These are phyloP conservation scores for Entomophthora muscae DNA, from an alignment of 371 early-diverging fungal genomes.

Conservation along the genomic window DNA sequence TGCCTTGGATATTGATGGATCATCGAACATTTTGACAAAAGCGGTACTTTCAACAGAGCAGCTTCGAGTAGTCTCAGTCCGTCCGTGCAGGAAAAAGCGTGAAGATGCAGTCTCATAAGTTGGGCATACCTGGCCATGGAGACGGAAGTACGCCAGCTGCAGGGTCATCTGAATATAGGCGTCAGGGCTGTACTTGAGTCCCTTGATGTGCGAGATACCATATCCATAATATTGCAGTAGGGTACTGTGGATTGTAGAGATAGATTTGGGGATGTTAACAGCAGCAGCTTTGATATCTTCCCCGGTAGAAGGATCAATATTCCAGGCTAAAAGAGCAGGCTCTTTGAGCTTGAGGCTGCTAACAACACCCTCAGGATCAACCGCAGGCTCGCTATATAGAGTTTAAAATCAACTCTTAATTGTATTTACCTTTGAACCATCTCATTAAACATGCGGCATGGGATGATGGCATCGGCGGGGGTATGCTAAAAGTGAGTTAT, in stretches of 20 bases:
- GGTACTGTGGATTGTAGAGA: conserved; percentile 47
- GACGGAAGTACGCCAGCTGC: conserved; percentile 52
- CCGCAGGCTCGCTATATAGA: conserved; percentile 28
- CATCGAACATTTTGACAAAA: conserved; percentile 40
- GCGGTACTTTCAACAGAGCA: conserved; percentile 43
- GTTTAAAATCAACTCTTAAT: background rate
- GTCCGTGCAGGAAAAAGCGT: conserved; percentile 54
- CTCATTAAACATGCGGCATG: conserved; percentile 24
- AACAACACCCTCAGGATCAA: conserved; percentile 22
- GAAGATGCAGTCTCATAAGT: conserved; percentile 65
- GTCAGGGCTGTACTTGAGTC: conserved; percentile 50
- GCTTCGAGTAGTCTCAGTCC: conserved; percentile 70
- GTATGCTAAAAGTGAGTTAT: conserved; percentile 36
- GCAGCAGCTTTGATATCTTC: conserved; percentile 35
- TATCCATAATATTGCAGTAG: conserved; percentile 47
- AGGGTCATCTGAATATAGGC: conserved; percentile 64
- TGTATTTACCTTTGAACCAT: conserved; percentile 9
- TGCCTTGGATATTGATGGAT: conserved; percentile 14
- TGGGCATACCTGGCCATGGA: conserved; percentile 33
- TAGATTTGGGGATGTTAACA: conserved; percentile 33
- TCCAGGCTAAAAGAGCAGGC: conserved; percentile 44
- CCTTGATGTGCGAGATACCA: conserved; percentile 71
- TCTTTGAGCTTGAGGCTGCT: conserved; percentile 18
- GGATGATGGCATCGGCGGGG: conserved; percentile 81
- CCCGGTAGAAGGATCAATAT: conserved; percentile 22